These are phyloP conservation scores for Mycena albidolilacea DNA, from an alignment of 768 basidiomycete genomes.

Conservation along the genomic window DNA sequence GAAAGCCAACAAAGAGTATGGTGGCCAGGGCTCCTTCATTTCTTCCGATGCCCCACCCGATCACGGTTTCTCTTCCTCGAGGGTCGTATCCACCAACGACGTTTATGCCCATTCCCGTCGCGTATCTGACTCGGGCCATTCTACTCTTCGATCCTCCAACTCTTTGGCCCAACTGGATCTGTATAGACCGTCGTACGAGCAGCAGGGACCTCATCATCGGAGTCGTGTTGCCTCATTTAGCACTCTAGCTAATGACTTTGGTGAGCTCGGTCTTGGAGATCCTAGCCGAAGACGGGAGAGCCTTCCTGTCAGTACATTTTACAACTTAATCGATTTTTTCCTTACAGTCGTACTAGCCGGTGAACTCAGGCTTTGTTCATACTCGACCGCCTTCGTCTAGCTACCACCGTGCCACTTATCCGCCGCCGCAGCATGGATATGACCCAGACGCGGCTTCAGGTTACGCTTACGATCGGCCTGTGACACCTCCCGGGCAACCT, in stretches of 20 bases:
- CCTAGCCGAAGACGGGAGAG: slow-evolving; percentile 67
- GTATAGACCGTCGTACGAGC: slow-evolving; percentile 84
- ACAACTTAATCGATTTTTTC: slow-evolving; percentile 3
- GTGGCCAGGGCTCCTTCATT: slow-evolving; percentile 83
- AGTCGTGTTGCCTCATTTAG: slow-evolving; percentile 63
- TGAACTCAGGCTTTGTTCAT: slow-evolving; percentile 22
- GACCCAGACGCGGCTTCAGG: slow-evolving; percentile 55
- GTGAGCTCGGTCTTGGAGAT: slow-evolving; percentile 72
- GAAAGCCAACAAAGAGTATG: slow-evolving; percentile 74
- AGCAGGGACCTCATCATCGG: slow-evolving; percentile 44
- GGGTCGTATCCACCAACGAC: slow-evolving; percentile 52
- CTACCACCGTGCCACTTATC: slow-evolving; percentile 39
- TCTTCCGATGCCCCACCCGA: slow-evolving; percentile 60
- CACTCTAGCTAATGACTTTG: slow-evolving; percentile 73
- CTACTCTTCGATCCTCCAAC: slow-evolving; percentile 73
- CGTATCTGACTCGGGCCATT: slow-evolving; percentile 68
- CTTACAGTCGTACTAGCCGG: slow-evolving; percentile 20
- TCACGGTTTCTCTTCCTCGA: slow-evolving; percentile 46
- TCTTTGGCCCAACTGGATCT: slow-evolving; percentile 75
- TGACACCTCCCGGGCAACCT: slow-evolving; percentile 55
- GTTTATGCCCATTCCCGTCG: slow-evolving; percentile 55
- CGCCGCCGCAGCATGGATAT: slow-evolving; percentile 56
- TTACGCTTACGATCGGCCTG: slow-evolving; percentile 58
- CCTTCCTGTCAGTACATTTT: slow-evolving; percentile 64
- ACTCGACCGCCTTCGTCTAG: slow-evolving; percentile 37